Evolutionary conservation across 495 filamentous ascomycete genomes (phyloP), one percentile per base, ranked within the genome.

Genomic region (Hypoxylon intermedium): DNA sequence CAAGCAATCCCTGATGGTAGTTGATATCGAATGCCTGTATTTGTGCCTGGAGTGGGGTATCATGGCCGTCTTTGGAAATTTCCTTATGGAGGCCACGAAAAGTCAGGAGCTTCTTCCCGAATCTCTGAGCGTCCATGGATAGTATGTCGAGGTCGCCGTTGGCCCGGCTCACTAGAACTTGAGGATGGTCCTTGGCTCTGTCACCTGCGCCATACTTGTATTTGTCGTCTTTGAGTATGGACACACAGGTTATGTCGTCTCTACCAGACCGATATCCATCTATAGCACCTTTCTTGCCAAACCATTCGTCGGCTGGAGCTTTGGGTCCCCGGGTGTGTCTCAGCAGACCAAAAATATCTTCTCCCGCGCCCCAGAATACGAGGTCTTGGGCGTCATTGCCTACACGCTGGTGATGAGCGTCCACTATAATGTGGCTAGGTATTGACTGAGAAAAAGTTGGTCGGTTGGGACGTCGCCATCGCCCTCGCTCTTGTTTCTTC

Each of bases 341-440:
- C 3, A 71, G 47, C 15, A 77, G 48, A 1, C 62, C 76, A 4
- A 75, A 66, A 3, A 79, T 48, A 30, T 79, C 72, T 48, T 81
- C 75, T 1, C 79, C 79, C 1, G 77, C 73, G 9, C 79, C 79
- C 72, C 74, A 78, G 1, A 74, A 69, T 1, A 79, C 65, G 15
- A 80, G 30, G 58, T 81, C 77, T 16, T 73, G 53, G n/a, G 65
- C 65, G 7, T 60, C 66, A 4, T 54, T 58, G 2, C 68, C 68
- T 7, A 21, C 23, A 12, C 60, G 67, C 9, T 67, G 66, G 3
- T 72, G 60, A 7, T 70, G 49, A 7, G 74, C 75, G 40, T 78
- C 77, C 6, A 81, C 65, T 13, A 79, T 65, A 9, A 78, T 60
- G 18, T 74, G 73, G 23, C 76, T 73, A 0, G 60, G 63, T 6